Conservation (phyloP, 139 green algal genomes). For the Pleodorina starrii region DNA sequence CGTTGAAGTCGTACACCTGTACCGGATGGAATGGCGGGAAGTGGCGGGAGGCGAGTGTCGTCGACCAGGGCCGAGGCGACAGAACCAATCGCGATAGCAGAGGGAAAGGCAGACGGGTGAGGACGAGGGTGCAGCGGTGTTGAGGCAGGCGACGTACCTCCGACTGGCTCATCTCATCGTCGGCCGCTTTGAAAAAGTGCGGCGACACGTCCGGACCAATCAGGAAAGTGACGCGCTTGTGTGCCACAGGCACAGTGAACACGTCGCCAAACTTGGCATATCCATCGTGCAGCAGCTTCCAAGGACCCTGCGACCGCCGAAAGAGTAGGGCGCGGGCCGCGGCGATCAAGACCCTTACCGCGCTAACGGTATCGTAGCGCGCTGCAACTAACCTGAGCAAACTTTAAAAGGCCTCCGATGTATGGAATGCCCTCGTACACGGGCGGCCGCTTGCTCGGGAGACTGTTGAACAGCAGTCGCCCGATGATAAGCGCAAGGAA, state of each 20-base stretch:
- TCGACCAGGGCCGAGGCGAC: too few species aligned
- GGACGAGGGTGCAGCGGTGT: too few species aligned
- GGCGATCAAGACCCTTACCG: conserved; percentile 8
- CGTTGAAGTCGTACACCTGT: conserved; percentile 98
- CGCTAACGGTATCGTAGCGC: not conserved
- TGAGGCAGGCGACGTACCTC: conserved; percentile 84
- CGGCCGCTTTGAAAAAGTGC: conserved; percentile 97
- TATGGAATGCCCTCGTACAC: conserved; percentile 90
- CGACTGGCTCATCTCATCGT: conserved; percentile 93
- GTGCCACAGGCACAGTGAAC: conserved; percentile 97
- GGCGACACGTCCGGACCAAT: conserved; percentile 89
- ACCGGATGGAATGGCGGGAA: too few species aligned
- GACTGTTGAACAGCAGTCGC: conserved; percentile 52
- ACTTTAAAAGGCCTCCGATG: conserved; percentile 96
- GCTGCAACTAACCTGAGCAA: conserved; percentile 72
- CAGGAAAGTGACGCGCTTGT: conserved; percentile 98
- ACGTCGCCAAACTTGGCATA: conserved; percentile 92
- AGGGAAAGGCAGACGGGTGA: too few species aligned
- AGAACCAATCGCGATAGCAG: too few species aligned
- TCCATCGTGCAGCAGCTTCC: conserved; percentile 88
- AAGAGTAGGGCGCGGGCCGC: conserved; percentile 1
- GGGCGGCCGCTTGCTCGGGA: conserved; percentile 78
- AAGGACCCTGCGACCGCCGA: conserved; percentile 77
- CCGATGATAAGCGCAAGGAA: conserved; percentile 57
- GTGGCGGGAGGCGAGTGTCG: too few species aligned